phyloP scores from a whole-genome alignment of 371 early-diverging fungal genomes.

The Dichotomocladium elegans region DNA sequence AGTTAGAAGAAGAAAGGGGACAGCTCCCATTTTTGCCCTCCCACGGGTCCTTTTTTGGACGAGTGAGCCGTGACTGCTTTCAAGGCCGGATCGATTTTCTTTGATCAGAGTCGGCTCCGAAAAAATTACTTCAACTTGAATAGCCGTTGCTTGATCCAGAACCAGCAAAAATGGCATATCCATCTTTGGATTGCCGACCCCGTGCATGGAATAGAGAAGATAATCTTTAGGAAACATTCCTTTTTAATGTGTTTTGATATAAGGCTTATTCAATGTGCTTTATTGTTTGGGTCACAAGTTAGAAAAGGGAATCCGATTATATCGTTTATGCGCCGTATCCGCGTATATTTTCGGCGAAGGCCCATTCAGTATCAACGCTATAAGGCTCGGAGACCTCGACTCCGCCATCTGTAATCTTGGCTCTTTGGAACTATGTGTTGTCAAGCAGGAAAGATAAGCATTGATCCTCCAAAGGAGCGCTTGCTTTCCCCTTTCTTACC shows the following conservation, averaged over 20 bases:
- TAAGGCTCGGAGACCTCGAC: constrained; percentile 87
- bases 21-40: neutral
- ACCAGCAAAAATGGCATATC: neutral
- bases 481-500: no score
- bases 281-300: neutral
- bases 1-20: neutral
- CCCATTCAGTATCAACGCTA: constrained; percentile 90
- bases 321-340: constrained; percentile 83
- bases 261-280: neutral
- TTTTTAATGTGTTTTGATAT: neutral
- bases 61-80: neutral
- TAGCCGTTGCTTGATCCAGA: neutral
- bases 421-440: constrained; percentile 90
- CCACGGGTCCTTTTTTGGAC: neutral
- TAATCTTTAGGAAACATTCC: neutral
- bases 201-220: neutral
- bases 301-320: neutral
- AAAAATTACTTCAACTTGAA: neutral
- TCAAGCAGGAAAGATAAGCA: neutral
- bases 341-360: constrained; percentile 83
- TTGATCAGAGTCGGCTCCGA: neutral
- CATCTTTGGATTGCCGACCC: neutral
- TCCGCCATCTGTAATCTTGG: constrained; percentile 82
- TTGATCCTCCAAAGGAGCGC: neutral
- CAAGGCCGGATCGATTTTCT: neutral